Evolutionary conservation across 1,284 basidiomycete genomes (phyloP), one percentile per base, ranked within the genome.

Genomic region (Vanrija humicola): DNA sequence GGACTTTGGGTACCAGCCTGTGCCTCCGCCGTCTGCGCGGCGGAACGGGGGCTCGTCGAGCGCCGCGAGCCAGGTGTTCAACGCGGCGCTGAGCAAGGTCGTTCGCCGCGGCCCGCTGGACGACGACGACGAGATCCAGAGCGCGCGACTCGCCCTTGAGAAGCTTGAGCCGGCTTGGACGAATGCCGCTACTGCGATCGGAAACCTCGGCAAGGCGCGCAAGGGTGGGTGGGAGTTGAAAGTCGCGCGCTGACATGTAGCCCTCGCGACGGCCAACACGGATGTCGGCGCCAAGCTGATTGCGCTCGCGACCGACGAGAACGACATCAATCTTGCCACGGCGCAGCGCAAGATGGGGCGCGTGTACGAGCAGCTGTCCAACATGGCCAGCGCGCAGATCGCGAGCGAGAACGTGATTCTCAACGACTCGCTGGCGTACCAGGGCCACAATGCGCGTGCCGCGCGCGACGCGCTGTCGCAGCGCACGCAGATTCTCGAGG

Each of bases 321-420:
- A 85, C 0, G 90, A 95, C 69, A 82, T 83, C 5, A 86, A 87
- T 15, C 78, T 95, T 0, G 88, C 84, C 1, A 86, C 85, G 63
- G 88, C 89, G 0, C 74, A 93, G 61, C 82, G 86, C 55, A 93
- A 93, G 76, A 76, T 93, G 49, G 92, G 91, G 5, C 81, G 91
- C 52, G 82, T 84, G 2, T 90, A 87, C 82, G 91, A 95, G 67
- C 88, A 84, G 71, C 75, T 91, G 12, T 84, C 89, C 0, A 89
- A 90, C 66, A 82, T 94, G 59, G 86, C 90, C 59, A 86, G 90
- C 64, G 87, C 89, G 15, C 88, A 91, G 70, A 75, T 77, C 28
- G 87, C 91, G 57, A 91, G 87, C 64, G 93, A 95, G 80, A 90
- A 89, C 64, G 89, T 97, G 42, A 86, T 95, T 40, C 76, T 97